These are phyloP conservation scores for Lignosus rhinocerotis DNA, from an alignment of 1,284 basidiomycete genomes.

Conservation along the genomic window DNA sequence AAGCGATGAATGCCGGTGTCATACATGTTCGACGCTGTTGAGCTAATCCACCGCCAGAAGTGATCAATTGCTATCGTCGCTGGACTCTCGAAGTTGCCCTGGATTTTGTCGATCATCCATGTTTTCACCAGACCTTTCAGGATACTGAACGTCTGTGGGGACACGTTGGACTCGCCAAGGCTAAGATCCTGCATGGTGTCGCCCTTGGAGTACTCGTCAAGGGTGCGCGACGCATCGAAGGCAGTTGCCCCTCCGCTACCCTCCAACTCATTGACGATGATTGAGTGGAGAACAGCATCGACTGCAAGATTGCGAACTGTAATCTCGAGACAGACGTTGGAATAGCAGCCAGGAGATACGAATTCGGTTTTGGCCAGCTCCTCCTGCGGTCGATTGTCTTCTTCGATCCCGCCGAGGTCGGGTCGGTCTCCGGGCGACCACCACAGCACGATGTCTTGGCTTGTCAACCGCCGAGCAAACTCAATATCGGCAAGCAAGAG, in stretches of 20 bases:
- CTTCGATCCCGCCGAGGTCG: conserved; percentile 92
- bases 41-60: conserved; percentile 98
- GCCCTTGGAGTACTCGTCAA: conserved; percentile 88
- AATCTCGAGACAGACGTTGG: conserved; percentile 92
- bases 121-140: conserved; percentile 88
- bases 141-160: conserved; percentile 84
- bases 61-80: conserved; percentile 79
- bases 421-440: conserved; percentile 93
- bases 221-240: conserved; percentile 91
- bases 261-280: conserved; percentile 95
- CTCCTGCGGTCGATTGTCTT: conserved; percentile 78
- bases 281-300: conserved; percentile 88
- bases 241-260: conserved; percentile 91
- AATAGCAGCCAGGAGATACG: conserved; percentile 83
- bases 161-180: conserved; percentile 92
- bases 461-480: conserved; percentile 84
- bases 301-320: conserved; percentile 92
- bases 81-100: conserved; percentile 60
- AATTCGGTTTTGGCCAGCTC: conserved; percentile 89
- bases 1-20: conserved; percentile 95
- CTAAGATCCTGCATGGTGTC: conserved; percentile 77
- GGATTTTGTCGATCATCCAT: conserved; percentile 92
- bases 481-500: conserved; percentile 88
- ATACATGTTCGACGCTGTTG: conserved; percentile 83
- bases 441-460: conserved; percentile 94